Base-by-base conservation (phyloP, 805 yeast species). In the Metschnikowia cerradonensis region DNA sequence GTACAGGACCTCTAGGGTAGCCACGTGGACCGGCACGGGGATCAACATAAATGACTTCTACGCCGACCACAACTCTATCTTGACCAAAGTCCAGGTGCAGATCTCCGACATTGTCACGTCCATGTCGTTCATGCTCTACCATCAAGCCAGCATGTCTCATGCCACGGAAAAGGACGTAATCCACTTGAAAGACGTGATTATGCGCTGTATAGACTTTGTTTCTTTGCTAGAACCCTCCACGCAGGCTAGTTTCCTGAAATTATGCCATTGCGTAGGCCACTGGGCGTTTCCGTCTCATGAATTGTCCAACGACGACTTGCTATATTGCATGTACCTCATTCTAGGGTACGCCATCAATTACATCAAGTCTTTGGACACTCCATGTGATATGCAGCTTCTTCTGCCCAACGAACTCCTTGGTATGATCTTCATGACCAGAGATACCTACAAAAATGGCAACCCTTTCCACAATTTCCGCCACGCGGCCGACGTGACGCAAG, bases 381-480 rank as follows among this genome's bases (percentile, higher is more conserved):
- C 56, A 10, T 44, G 32, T 45, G 58, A 5, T 13, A 44, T 22
- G 56, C 48, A 45, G 23, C 31, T 61, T 22, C 64, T 64, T 19
- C 40, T 55, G 1, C 50, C 65, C 14, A 80, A 81, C 61, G 72
- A 76, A 52, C 69, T 90, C 26, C 67, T 82, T 40, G 75, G 79
- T 19, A 77, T 91, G 56, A 67, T 90, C 20, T 79, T 85, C 56
- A 78, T 83, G 57, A 76, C 88, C 7, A 78, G 96, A 53, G 86
- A 87, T 58, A 80, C 89, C 41, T 94, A 94, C 67, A 84, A 86
- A 61, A 81, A 82, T 58, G 88, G 90, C 10, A 91, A 91, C 65
- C 89, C 92, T 15, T 94, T 92, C 73, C 99, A 94, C 72, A 91
- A 92, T 68, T 94, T 91, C 64, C 80, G 96, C 58, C 99, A 94